phyloP scores from a whole-genome alignment of 2,329 filamentous ascomycete genomes.

The Aspergillus jensenii region DNA sequence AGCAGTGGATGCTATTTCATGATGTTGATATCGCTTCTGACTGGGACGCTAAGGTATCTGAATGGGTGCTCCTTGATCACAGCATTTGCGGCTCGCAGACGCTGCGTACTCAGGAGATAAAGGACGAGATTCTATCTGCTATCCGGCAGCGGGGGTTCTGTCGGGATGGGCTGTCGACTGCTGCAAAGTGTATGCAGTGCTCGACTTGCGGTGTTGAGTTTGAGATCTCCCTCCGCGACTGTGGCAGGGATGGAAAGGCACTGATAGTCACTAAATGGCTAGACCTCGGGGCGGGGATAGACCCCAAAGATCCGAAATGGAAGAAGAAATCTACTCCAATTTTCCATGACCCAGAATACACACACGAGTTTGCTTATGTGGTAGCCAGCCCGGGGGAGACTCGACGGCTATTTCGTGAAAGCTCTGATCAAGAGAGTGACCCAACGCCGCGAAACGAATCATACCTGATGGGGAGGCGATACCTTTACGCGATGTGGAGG shows the following conservation, averaged over 20 bases:
- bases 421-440: not conserved
- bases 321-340: not conserved
- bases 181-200: not conserved
- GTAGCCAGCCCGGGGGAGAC: not conserved
- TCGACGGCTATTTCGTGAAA: not conserved
- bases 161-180: not conserved
- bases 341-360: not conserved
- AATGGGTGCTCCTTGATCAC: too few relatives aligned
- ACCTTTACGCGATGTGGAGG: not conserved
- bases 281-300: constrained; percentile 3
- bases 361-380: not conserved
- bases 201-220: constrained; percentile 2
- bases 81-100: not conserved
- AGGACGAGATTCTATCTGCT: not conserved
- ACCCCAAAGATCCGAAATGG: constrained; percentile 4
- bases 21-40: not conserved
- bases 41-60: too few relatives aligned
- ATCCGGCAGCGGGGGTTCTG: not conserved
- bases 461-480: not conserved
- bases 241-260: constrained; percentile 7
- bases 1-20: not conserved
- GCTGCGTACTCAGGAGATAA: not conserved
- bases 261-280: constrained; percentile 6
- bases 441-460: constrained; percentile 2
- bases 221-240: not conserved